phyloP scores from a whole-genome alignment of 2,329 filamentous ascomycete species.

The Magnaporthales sp. region DNA sequence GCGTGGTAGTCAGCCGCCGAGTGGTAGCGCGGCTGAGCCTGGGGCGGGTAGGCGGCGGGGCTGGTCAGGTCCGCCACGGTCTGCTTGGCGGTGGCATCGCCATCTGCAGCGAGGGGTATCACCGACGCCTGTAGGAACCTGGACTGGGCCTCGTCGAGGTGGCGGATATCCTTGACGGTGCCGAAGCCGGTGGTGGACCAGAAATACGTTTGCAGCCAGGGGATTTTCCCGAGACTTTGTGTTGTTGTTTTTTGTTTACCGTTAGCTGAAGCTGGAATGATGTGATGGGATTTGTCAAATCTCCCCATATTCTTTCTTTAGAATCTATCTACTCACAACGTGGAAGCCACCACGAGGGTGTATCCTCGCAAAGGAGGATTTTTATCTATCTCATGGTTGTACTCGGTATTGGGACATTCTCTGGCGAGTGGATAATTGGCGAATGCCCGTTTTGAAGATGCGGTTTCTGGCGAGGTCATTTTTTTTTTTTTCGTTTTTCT shows the following conservation, averaged over 20 bases:
- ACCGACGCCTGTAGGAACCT: conserved; percentile 21
- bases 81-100: neutral
- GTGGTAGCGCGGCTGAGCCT: conserved; percentile 47
- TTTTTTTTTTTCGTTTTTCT: neutral
- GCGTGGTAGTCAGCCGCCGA: conserved; percentile 70
- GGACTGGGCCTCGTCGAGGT: conserved; percentile 33
- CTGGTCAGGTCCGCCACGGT: conserved; percentile 29
- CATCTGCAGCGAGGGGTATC: conserved; percentile 5
- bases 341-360: conserved; percentile 45
- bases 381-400: conserved; percentile 32
- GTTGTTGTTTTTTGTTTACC: neutral
- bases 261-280: conserved; percentile 1
- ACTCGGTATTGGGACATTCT: conserved; percentile 24
- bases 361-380: conserved; percentile 65
- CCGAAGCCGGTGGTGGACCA: conserved; percentile 61
- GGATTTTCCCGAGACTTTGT: conserved; percentile 48
- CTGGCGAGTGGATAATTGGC: conserved; percentile 34
- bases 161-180: conserved; percentile 34
- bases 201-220: conserved; percentile 52
- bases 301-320: no score
- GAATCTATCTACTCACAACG: conserved; percentile 14
- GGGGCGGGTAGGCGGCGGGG: conserved; percentile 24
- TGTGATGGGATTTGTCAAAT: neutral
- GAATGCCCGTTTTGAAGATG: conserved; percentile 18
- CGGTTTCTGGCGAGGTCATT: conserved; percentile 3